These are phyloP conservation scores for Fagopyrum homotropicum DNA, from an alignment of 148 eudicot species.

Conservation along the genomic window DNA sequence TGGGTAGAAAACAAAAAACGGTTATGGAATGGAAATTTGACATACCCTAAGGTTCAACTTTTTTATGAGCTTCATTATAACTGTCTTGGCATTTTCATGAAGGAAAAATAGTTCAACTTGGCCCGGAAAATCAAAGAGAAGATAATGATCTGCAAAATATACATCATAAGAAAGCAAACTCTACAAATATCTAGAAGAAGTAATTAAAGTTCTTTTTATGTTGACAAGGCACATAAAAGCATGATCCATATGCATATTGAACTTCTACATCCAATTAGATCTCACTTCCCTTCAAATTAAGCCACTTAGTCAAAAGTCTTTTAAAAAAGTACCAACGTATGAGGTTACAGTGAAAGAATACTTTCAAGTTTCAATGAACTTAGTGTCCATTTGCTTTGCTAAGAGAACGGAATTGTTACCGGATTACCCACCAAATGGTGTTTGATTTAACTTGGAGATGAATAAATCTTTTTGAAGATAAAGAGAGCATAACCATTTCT, in stretches of 20 bases:
- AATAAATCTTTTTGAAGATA: neutral
- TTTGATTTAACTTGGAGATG: no score
- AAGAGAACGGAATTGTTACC: no score
- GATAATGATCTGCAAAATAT: constrained; percentile 78
- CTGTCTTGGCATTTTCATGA: constrained; percentile 69
- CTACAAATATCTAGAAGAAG: neutral
- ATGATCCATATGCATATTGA: neutral
- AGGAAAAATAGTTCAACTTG: constrained; percentile 97
- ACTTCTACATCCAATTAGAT: neutral
- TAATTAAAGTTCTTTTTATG: no score
- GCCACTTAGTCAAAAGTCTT: neutral
- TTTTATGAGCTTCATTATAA: constrained; percentile 69
- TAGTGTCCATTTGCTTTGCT: no score
- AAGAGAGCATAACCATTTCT: neutral
- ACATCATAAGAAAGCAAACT: neutral
- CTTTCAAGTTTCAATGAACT: no score
- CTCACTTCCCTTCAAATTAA: neutral
- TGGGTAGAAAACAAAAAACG: no score
- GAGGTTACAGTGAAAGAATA: no score
- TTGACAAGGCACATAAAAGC: neutral
- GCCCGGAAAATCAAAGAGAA: constrained; percentile 96
- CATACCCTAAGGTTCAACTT: constrained; percentile 84
- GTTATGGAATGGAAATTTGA: neutral
- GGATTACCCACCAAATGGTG: no score
- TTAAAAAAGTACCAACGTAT: no score